These are phyloP conservation scores for Sporothrix pallida DNA, from an alignment of 2,329 filamentous ascomycete genomes.

Conservation along the genomic window DNA sequence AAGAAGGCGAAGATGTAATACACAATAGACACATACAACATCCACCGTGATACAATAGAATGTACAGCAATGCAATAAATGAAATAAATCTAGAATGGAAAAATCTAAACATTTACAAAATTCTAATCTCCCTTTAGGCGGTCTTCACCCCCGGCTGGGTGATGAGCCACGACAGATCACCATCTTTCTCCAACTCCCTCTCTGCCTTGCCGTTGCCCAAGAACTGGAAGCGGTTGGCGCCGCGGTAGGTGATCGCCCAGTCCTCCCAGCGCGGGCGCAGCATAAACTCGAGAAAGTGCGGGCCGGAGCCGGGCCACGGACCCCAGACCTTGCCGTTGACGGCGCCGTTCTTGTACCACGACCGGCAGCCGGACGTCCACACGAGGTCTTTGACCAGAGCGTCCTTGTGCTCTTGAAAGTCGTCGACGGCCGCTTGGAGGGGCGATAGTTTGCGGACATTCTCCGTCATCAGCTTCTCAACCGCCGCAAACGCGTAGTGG, in stretches of 20 bases:
- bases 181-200: neutral
- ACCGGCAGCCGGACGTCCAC: neutral
- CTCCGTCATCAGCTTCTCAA: constrained; percentile 56
- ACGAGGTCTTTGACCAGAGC: constrained; percentile 42
- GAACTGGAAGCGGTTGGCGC: constrained; percentile 19
- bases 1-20: neutral
- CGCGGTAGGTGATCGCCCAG: constrained; percentile 9
- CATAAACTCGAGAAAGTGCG: constrained; percentile 18
- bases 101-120: too few relatives aligned
- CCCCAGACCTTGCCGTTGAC: neutral
- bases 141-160: neutral
- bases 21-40: too few relatives aligned
- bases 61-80: too few relatives aligned
- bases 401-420: neutral
- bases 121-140: too few relatives aligned
- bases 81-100: too few relatives aligned
- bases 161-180: constrained; percentile 7
- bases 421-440: constrained; percentile 23
- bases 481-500: constrained; percentile 54
- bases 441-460: constrained; percentile 47
- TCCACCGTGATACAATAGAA: too few relatives aligned
- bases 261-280: constrained; percentile 6
- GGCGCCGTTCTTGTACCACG: rapidly evolving
- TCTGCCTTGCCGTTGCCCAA: neutral
- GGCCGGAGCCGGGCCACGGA: neutral